Evolutionary conservation across 768 basidiomycete genomes (phyloP).

Genomic region (Boletus rubescentipes): DNA sequence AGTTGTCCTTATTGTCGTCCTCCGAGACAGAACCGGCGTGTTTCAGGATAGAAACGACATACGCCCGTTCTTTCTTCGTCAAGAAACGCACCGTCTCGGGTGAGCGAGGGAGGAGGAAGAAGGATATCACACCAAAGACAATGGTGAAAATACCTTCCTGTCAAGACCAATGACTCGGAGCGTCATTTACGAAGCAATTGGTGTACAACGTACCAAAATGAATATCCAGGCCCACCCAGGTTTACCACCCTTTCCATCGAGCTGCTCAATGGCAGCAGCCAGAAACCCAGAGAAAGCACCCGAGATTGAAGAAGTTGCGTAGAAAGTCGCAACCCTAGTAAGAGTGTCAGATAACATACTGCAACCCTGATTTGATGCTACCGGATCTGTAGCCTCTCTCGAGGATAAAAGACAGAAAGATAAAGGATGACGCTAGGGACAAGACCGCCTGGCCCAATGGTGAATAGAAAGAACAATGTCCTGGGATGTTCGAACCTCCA

Average conservation of each 20-base stretch:
- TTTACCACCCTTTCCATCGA: slow-evolving; percentile 49
- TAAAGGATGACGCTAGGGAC: slow-evolving; percentile 58
- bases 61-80: slow-evolving; percentile 46
- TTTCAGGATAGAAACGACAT: slow-evolving; percentile 34
- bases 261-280: slow-evolving; percentile 53
- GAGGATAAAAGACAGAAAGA: slow-evolving; percentile 47
- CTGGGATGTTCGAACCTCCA: slow-evolving; percentile 44
- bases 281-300: slow-evolving; percentile 62
- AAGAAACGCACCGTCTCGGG: slow-evolving; percentile 50
- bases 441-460: slow-evolving; percentile 42
- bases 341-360: background rate
- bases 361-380: background rate
- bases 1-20: slow-evolving; percentile 44
- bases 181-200: background rate
- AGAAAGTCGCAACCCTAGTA: slow-evolving; percentile 36
- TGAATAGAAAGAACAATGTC: background rate
- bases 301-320: slow-evolving; percentile 42
- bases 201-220: slow-evolving; percentile 37
- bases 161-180: background rate
- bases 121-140: slow-evolving; percentile 52
- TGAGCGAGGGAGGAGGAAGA: slow-evolving; percentile 44
- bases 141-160: slow-evolving; percentile 63
- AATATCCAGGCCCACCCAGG: slow-evolving; percentile 65
- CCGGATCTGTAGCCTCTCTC: slow-evolving; percentile 24
- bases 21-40: slow-evolving; percentile 32